Conservation (phyloP, 257 asterid genomes). For the Ophiorrhiza pumila region DNA sequence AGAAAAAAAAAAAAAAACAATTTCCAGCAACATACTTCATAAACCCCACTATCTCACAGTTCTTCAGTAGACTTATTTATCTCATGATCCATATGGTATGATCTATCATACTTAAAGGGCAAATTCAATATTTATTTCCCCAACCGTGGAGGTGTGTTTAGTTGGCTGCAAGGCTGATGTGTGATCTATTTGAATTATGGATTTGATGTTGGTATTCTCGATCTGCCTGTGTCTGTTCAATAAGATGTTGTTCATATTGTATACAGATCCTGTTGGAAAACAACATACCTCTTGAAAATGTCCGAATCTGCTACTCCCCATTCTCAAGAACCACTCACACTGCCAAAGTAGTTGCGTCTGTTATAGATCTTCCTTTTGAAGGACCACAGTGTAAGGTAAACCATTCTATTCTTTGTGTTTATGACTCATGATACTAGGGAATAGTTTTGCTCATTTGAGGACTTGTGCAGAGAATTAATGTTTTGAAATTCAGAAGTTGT, state of each 20-base stretch:
- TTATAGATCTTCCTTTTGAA: slow-evolving; percentile 61
- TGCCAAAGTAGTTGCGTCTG: slow-evolving; percentile 73
- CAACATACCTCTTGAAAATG: slow-evolving; percentile 43
- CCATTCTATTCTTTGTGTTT: slow-evolving; percentile 4
- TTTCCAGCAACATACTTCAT: no score
- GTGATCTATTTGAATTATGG: not conserved
- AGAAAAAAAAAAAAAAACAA: no score
- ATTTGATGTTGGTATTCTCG: not conserved
- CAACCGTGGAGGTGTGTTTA: not conserved
- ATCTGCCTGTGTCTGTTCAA: not conserved
- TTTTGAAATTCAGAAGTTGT: not conserved
- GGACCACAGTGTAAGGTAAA: slow-evolving; percentile 76
- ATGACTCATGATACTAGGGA: slow-evolving; percentile 13
- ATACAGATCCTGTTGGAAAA: slow-evolving; percentile 58
- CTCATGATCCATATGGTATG: not conserved
- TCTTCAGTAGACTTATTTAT: not conserved
- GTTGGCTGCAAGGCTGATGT: not conserved
- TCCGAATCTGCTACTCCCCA: slow-evolving; percentile 91
- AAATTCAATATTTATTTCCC: not conserved
- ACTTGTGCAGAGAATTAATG: no score
- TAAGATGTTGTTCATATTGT: not conserved
- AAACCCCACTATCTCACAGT: no score
- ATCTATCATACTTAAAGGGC: not conserved
- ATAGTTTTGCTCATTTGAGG: slow-evolving; percentile 7
- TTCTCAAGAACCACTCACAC: slow-evolving; percentile 91